Conservation (phyloP, 805 yeast genomes). For the Starmerella apicola region DNA sequence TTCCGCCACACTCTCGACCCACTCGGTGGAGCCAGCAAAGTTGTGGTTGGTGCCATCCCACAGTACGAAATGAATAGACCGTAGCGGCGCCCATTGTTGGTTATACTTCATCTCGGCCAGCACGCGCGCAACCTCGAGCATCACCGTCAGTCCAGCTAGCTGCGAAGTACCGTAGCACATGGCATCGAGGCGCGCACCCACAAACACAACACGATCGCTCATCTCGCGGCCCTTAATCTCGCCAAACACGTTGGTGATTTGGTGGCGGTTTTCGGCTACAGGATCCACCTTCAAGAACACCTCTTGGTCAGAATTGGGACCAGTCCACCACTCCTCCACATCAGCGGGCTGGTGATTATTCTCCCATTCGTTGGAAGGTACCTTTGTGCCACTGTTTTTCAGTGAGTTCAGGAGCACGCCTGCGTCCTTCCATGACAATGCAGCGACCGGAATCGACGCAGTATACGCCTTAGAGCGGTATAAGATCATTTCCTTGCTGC, state of each 20-base stretch:
- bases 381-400: slow-evolving; percentile 29
- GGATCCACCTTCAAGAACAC: slow-evolving; percentile 32
- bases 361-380: slow-evolving; percentile 25
- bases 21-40: slow-evolving; percentile 72
- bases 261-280: slow-evolving; percentile 40
- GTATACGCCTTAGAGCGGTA: slow-evolving; percentile 40
- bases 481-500: slow-evolving; percentile 32
- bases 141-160: slow-evolving; percentile 59
- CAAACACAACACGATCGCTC: slow-evolving; percentile 47
- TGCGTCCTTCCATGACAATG: slow-evolving; percentile 67
- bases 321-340: slow-evolving; percentile 35
- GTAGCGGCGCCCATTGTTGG: slow-evolving; percentile 68
- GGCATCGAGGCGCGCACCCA: slow-evolving; percentile 78
- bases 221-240: slow-evolving; percentile 73
- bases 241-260: slow-evolving; percentile 68
- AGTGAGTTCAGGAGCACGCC: slow-evolving; percentile 31
- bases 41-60: slow-evolving; percentile 76
- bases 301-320: slow-evolving; percentile 23
- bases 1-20: slow-evolving; percentile 47
- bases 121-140: slow-evolving; percentile 58
- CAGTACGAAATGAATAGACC: slow-evolving; percentile 71
- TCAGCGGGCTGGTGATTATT: slow-evolving; percentile 24
- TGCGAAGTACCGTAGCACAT: slow-evolving; percentile 60
- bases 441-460: slow-evolving; percentile 64
- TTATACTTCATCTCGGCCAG: slow-evolving; percentile 52